Base-by-base conservation (phyloP, 2,329 filamentous ascomycete species). In the Claviceps fusiformis region DNA sequence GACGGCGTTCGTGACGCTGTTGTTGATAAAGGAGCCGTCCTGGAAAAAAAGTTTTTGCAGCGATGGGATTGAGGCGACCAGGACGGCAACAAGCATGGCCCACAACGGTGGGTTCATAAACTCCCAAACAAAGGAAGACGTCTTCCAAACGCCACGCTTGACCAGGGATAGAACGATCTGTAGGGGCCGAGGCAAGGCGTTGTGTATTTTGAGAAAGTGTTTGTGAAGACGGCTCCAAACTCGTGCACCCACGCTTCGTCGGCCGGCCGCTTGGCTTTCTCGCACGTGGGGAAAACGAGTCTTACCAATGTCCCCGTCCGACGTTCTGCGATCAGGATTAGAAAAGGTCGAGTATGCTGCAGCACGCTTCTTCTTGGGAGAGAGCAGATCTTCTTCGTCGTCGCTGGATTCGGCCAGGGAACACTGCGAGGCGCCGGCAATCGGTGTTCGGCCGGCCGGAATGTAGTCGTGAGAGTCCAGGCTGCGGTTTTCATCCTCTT, bases 71-170 rank as follows among this genome's bases (percentile, higher is more conserved):
- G 90, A 95, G 3, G 93, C 93, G 6, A 98, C 87, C 52, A 95
- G 72, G 49, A 97, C 85, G n/a, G 93, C 89, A 44, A 84, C 75
- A 39, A 97, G 74, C 93, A 98, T 97, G 35, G 93, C 91, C 90
- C 91, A 97, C 31, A 98, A 82, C 0, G 93, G 93, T 46, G 93
- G 92, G 70, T 97, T 97, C 92, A 98, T 97, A 69, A 96, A 95
- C 50, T 87, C 86, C 87, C 87, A 93, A 13, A 91, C 67, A 53
- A 90, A 90, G 51, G 71, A 71, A 61, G 80, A 70, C 62, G 88
- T 59, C 68, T 79, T 68, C 62, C 62, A 68, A 48, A 68, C 71
- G 19, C 72, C 61, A 11, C 56, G 60, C 51, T 66, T 63, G 8
- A 70, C 15, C 46, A 62, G 63, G 2, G 62, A 57, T 15, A 76